Evolutionary conservation across 2,329 filamentous ascomycete species (phyloP), one percentile per base, ranked within the genome.

Genomic region (Camptophora hylomeconis): DNA sequence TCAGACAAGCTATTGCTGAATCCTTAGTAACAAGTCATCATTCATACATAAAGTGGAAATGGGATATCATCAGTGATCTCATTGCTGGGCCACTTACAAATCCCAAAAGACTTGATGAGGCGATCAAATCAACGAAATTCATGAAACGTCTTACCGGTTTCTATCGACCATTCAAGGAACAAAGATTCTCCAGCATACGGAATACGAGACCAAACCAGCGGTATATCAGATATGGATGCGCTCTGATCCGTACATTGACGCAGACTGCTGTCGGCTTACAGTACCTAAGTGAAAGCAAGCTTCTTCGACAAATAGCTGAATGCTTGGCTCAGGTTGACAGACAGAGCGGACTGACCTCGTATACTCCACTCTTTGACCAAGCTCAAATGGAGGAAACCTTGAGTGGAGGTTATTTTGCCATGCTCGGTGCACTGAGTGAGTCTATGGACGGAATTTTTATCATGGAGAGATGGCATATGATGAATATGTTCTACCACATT

Each of bases 401-500:
- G 5, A 89, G 82, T 37, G 77, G 80, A 10, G 92, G 92, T 7
- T 98, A 98, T 53, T 93, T 98, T 52, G 73, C 84, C 9, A 82
- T 98, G 63, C 61, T 98, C 2, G 92, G 89, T 5, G 75, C 82
- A 7, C 58, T 98, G 33, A 95, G 80, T 44, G 77, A 77, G 30
- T 83, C 93, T 45, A 60, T 69, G 0, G 81, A 78, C 44, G 89
- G 89, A 1, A 65, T 95, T 14, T 74, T 79, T 37, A 87, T 98
- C 58, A 71, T 98, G 48, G 87, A 95, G 51, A 68, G 83, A 45
- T 95, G 89, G 87, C 82, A 84, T 45, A 92, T 98, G 67, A 86
- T 94, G 58, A 95, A 95, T 54, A 98, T 98, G 83, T 92, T 95
- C 66, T 98, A 98, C 51, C 89, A 95, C 54, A 93, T 98, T 37